These are phyloP conservation scores for Sclerospora graminicola DNA, from an alignment of 352 stramenopile species.

Conservation along the genomic window DNA sequence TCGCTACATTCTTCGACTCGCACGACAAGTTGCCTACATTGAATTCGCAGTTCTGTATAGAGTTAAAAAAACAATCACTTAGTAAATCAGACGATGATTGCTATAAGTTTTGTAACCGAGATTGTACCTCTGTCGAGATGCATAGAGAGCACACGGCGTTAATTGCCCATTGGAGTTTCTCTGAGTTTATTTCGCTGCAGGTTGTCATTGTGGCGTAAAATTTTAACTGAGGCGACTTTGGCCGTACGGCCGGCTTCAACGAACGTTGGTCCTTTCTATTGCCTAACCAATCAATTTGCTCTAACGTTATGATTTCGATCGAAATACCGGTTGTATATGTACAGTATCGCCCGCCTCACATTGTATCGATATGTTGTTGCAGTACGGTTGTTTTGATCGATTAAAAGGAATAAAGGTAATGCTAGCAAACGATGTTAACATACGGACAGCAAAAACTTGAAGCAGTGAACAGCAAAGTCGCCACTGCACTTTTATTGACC, in stretches of 20 bases:
- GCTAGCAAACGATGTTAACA: no score
- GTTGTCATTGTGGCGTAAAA: neutral
- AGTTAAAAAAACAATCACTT: neutral
- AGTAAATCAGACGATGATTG: neutral
- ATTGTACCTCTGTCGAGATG: constrained; percentile 19
- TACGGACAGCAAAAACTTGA: no score
- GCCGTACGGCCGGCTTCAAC: neutral
- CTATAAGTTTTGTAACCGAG: neutral
- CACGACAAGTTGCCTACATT: constrained; percentile 18
- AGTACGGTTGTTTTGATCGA: no score
- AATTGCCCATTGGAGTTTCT: constrained; percentile 26
- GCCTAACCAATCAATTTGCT: no score
- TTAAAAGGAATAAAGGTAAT: no score
- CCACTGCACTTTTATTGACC: no score
- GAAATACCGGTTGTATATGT: no score
- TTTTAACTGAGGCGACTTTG: neutral
- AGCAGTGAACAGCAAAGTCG: no score
- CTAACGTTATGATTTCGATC: no score
- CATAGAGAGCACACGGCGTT: constrained; percentile 28
- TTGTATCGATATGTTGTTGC: no score
- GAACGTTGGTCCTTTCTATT: no score
- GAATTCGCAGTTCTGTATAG: constrained; percentile 24
- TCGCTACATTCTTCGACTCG: constrained; percentile 1
- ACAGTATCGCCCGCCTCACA: no score
- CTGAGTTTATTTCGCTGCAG: constrained; percentile 20